Conservation (phyloP, 208 protist species). For the Kentomonas sorsogonicus region DNA sequence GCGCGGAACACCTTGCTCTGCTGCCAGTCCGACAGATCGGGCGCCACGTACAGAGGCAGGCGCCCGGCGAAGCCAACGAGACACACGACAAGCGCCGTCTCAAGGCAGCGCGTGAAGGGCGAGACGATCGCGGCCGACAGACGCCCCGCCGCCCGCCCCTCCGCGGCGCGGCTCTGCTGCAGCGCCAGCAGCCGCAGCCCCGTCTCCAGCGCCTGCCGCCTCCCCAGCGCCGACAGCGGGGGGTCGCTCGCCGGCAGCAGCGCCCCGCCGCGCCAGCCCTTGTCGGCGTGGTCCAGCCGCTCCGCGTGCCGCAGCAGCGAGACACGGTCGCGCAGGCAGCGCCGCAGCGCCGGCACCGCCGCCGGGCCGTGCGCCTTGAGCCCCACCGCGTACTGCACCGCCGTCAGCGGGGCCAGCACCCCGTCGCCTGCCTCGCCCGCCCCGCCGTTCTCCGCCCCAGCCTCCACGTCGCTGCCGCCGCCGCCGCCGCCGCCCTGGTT, state of each 20-base stretch:
- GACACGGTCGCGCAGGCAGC: conserved; percentile 42
- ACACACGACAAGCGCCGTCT: conserved; percentile 74
- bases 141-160: conserved; percentile 52
- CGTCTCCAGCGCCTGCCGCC: conserved; percentile 75
- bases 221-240: conserved; percentile 64
- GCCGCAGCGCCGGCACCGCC: conserved; percentile 21
- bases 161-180: conserved; percentile 40
- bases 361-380: conserved; percentile 33
- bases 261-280: conserved; percentile 48
- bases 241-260: conserved; percentile 63
- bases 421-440: not conserved
- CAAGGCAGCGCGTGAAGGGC: conserved; percentile 78
- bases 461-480: too few relatives aligned
- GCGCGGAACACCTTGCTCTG: conserved; percentile 63
- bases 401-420: conserved; percentile 57
- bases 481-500: too few relatives aligned
- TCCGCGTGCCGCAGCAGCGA: conserved; percentile 76
- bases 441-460: not conserved
- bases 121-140: conserved; percentile 67
- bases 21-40: conserved; percentile 76
- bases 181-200: conserved; percentile 49
- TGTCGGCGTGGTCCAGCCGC: conserved; percentile 73
- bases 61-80: conserved; percentile 67
- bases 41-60: conserved; percentile 73
- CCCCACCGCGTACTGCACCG: conserved; percentile 38